Conservation (phyloP, 345 rosid species). For the Gynandropsis gynandra region DNA sequence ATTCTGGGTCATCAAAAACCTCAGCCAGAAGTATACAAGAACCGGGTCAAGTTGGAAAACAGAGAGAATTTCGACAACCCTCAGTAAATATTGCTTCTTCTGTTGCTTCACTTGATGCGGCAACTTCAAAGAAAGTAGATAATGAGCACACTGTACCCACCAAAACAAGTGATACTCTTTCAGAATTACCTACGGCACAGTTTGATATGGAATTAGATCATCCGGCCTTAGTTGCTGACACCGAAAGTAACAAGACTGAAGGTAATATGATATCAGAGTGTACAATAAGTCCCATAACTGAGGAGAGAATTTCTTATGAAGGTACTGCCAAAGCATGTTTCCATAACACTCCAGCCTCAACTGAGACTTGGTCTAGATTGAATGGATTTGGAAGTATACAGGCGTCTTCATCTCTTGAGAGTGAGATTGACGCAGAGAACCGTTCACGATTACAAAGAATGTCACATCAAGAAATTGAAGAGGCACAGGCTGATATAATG, state of each 20-base stretch:
- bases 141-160: conserved; percentile 11
- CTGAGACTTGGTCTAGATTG: conserved; percentile 27
- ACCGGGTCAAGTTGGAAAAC: conserved; percentile 20
- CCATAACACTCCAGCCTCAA: conserved; percentile 7
- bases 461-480: conserved; percentile 67
- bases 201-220: conserved; percentile 26
- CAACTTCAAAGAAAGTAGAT: conserved; percentile 32
- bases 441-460: conserved; percentile 48
- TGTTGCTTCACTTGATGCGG: conserved; percentile 6
- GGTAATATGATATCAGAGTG: conserved; percentile 12
- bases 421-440: conserved; percentile 80
- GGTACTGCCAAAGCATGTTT: conserved; percentile 13
- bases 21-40: conserved; percentile 5
- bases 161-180: conserved; percentile 15
- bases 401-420: conserved; percentile 42
- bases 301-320: conserved; percentile 17
- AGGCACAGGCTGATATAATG: conserved; percentile 77
- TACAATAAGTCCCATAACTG: background rate
- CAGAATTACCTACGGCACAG: conserved; percentile 8
- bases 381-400: conserved; percentile 28
- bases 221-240: conserved; percentile 15
- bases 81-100: conserved; percentile 17
- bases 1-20: conserved; percentile 14
- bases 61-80: conserved; percentile 14
- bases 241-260: conserved; percentile 1